Conservation (phyloP, 1,284 basidiomycete genomes). For the Porogramme epimiltina region DNA sequence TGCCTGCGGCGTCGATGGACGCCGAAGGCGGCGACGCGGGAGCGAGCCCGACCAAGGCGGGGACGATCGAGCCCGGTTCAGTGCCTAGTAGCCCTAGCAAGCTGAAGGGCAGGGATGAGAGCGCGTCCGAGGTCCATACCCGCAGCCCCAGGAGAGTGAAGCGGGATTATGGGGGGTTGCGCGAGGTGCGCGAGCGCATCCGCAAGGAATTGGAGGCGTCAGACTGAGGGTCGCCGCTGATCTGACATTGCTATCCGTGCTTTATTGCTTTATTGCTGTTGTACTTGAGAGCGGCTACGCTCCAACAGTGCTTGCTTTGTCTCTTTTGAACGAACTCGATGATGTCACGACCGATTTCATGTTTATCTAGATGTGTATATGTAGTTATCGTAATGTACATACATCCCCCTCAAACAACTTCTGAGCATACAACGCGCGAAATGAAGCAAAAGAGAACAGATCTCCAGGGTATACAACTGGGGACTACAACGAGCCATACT, state of each 20-base stretch:
- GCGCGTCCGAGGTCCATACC: slow-evolving; percentile 57
- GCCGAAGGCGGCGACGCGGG: slow-evolving; percentile 22
- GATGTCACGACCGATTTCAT: slow-evolving; percentile 11
- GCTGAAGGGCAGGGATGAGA: slow-evolving; percentile 45
- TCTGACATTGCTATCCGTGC: slow-evolving; percentile 44
- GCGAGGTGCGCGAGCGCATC: slow-evolving; percentile 78
- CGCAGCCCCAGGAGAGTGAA: slow-evolving; percentile 73
- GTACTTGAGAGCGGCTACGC: slow-evolving; percentile 3
- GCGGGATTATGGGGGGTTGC: slow-evolving; percentile 66
- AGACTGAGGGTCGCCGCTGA: slow-evolving; percentile 10
- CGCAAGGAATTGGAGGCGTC: slow-evolving; percentile 64
- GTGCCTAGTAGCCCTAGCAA: slow-evolving; percentile 35
- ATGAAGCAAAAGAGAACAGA: no score
- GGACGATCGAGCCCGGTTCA: slow-evolving; percentile 19
- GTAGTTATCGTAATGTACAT: slow-evolving; percentile 6
- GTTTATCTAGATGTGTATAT: slow-evolving; percentile 21
- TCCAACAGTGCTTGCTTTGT: slow-evolving; percentile 9
- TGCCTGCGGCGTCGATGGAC: slow-evolving; percentile 51
- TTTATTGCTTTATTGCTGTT: slow-evolving; percentile 34
- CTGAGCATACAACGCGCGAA: no score
- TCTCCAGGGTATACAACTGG: background rate
- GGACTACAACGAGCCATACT: slow-evolving; percentile 6
- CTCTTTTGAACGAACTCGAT: slow-evolving; percentile 4
- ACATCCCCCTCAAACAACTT: background rate
- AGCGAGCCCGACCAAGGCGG: slow-evolving; percentile 6